Evolutionary conservation across 2,329 filamentous ascomycete species (phyloP), one percentile per base, ranked within the genome.

Genomic region (Aspergillus chevalieri): DNA sequence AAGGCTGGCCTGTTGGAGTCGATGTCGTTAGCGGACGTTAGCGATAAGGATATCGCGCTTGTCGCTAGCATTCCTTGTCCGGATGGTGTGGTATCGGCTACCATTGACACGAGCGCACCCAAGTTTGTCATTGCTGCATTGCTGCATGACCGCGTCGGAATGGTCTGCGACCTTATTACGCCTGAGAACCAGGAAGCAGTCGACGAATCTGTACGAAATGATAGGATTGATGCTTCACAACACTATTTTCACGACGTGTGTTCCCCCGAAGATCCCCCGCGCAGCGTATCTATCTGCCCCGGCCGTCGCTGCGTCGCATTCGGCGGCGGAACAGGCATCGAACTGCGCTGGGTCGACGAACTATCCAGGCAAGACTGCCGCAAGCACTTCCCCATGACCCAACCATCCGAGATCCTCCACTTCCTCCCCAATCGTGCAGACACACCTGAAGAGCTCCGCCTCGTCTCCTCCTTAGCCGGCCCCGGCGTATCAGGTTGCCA

Each of bases 251-350:
- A 74, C 38, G 73, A 79, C 52, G 60, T 86, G 38, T 84, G 83
- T 59, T 80, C 77, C 2, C 67, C 77, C 34, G 78, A 85, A 47
- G 81, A 85, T 53, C 79, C 79, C 14, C 83, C 84, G 10, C 76
- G 79, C n/a, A 84, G 80, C 36, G 77, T 86, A 8, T 79, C 83
- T 0, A 78, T 86, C 30, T 85, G 80, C 56, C 83, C 83, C n/a
- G 79, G 83, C 50, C 75, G 80, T 43, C 75, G 77, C 46, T 85
- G 81, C 56, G 79, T 85, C 30, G 83, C 82, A 7, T 86, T 85
- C 68, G 83, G 83, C 12, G 84, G 80, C 54, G 75, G 77, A 10
- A 73, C 76, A 6, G 80, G 82, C 1, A 79, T 86, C 47, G 83
- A 86, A 59, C 68, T 86, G 36, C 81, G 84, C 60, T 86, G 80